Evolutionary conservation across 176 grass and related monocot species (phyloP).

Genomic region (Miscanthus lutarioriparius): DNA sequence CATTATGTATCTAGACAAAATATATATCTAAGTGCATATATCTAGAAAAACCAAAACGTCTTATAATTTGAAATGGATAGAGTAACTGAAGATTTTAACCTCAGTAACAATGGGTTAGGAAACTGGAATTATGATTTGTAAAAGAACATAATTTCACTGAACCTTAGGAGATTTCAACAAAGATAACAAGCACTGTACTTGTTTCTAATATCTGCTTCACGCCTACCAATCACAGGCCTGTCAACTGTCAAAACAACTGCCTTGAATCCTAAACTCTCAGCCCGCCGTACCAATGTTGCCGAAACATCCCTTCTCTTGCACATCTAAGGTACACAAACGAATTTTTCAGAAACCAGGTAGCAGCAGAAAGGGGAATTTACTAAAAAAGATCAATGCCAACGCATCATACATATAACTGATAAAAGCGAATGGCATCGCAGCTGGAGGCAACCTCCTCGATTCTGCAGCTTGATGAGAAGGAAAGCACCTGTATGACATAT

Average conservation of each 20-base stretch:
- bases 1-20: too few relatives aligned
- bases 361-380: not conserved
- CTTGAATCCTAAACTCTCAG: slow-evolving; percentile 70
- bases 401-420: slow-evolving; percentile 80
- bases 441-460: slow-evolving; percentile 84
- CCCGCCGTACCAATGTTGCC: slow-evolving; percentile 56
- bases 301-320: slow-evolving; percentile 56
- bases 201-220: slow-evolving; percentile 85
- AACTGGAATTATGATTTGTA: not conserved
- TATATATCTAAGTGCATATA: too few relatives aligned
- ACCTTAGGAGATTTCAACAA: not conserved
- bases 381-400: not conserved
- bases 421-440: slow-evolving; percentile 74
- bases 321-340: slow-evolving; percentile 23
- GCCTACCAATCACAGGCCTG: slow-evolving; percentile 67
- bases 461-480: slow-evolving; percentile 62
- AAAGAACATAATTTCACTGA: not conserved
- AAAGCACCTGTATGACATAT: slow-evolving; percentile 58
- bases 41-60: too few relatives aligned
- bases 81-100: not conserved
- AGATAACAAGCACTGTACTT: slow-evolving; percentile 39
- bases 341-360: not conserved
- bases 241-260: slow-evolving; percentile 86
- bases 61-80: not conserved
- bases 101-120: not conserved